Evolutionary conservation across 495 filamentous ascomycete species (phyloP).

Genomic region (Podospora pseudocomata): DNA sequence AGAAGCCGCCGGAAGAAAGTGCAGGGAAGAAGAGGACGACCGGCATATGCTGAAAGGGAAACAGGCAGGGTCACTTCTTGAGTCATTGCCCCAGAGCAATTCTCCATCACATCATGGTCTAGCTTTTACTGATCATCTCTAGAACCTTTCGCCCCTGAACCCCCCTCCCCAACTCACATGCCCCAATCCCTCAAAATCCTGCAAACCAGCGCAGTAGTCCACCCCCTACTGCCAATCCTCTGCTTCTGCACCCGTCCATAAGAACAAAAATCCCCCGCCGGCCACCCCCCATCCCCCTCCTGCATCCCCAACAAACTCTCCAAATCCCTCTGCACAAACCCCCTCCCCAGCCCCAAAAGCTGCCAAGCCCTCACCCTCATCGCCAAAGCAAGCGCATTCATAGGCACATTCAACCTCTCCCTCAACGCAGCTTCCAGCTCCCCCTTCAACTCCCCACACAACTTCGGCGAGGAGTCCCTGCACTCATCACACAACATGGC

Average conservation of each 20-base stretch:
- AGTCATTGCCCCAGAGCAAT: too few species aligned
- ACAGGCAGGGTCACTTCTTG: too few species aligned
- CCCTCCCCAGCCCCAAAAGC: neutral
- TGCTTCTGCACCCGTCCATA: neutral
- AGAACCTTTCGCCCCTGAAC: too few species aligned
- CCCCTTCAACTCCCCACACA: neutral
- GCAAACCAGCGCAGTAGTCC: neutral
- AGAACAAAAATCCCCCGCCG: neutral
- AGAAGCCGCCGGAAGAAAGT: too few species aligned
- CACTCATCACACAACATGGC: constrained; percentile 18
- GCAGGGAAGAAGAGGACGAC: too few species aligned
- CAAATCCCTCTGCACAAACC: neutral
- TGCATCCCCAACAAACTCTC: constrained; percentile 1
- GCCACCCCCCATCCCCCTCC: constrained; percentile 5
- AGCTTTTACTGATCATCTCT: too few species aligned
- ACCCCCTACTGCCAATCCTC: constrained; percentile 2
- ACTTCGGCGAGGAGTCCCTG: neutral
- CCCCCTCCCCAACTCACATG: too few species aligned
- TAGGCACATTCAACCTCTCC: neutral
- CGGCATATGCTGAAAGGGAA: too few species aligned
- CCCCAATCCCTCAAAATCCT: constrained; percentile 1
- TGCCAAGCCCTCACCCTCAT: constrained; percentile 8
- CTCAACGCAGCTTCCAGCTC: neutral
- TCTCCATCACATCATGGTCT: too few species aligned
- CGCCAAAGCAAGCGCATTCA: constrained; percentile 1